These are phyloP conservation scores for Dendrobium catenatum DNA, from an alignment of 106 monocot species.

Conservation along the genomic window DNA sequence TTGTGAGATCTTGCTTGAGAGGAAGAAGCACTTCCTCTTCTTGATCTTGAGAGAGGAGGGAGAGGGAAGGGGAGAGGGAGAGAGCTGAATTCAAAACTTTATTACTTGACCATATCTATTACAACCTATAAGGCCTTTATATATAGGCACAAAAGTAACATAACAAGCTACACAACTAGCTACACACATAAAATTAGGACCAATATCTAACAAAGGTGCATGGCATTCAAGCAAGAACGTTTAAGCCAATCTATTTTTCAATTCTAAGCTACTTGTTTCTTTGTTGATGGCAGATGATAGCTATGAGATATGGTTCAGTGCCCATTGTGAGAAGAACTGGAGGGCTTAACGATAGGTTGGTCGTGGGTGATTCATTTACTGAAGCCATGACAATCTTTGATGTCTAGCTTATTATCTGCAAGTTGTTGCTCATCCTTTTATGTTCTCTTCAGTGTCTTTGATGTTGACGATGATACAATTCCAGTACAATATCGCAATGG, in stretches of 20 bases:
- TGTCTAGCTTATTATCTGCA: background rate
- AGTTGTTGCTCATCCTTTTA: background rate
- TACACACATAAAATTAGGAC: too few relatives aligned
- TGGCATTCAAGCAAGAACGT: background rate
- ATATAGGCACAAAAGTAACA: too few relatives aligned
- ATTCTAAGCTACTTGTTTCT: background rate
- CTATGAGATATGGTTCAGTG: constrained; percentile 94
- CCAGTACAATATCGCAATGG: constrained; percentile 61
- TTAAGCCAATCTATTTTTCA: background rate
- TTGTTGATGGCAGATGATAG: constrained; percentile 70
- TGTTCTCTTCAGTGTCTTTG: constrained; percentile 63
- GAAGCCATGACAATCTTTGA: background rate
- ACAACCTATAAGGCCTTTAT: too few relatives aligned
- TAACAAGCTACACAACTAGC: too few relatives aligned
- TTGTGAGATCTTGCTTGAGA: too few relatives aligned
- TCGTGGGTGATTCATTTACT: background rate
- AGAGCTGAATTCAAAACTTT: too few relatives aligned
- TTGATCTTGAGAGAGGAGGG: too few relatives aligned
- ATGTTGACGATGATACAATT: constrained; percentile 66
- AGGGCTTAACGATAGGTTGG: constrained; percentile 83
- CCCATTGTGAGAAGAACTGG: constrained; percentile 91
- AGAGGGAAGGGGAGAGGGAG: too few relatives aligned
- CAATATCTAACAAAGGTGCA: too few relatives aligned
- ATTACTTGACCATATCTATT: too few relatives aligned
- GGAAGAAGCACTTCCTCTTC: too few relatives aligned